Evolutionary conservation across 1,139 yeast species (phyloP), one percentile per base, ranked within the genome.

Genomic region (Yamadazyma sp.): DNA sequence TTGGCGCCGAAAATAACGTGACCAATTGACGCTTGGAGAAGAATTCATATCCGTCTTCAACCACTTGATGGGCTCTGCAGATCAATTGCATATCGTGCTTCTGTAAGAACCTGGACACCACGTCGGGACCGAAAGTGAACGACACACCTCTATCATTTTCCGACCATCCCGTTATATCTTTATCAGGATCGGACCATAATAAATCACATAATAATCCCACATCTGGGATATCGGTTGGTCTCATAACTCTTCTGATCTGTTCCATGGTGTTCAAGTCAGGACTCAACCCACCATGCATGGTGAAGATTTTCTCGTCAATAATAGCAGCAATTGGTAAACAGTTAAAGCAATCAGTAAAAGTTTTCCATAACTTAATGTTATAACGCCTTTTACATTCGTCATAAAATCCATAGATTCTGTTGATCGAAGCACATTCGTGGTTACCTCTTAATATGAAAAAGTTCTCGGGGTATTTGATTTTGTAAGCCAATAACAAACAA

Each of bases 81-180:
- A 92, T 88, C 57, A 92, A 79, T 64, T 92, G 97, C 90, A 92
- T 86, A 61, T 89, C 97, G 64, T 89, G 97, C 59, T 88, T 90
- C 62, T 89, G 96, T 61, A 90, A 70, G 62, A 90, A 90, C 62
- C 97, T 76, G 45, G 95, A 85, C 41, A 90, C 97, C 40, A 89
- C 97, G 61, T 89, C 97, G 10, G 97, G 97, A 12, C 97, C 97
- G 69, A 92, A 92, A 14, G 97, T 89, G 64, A 88, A 92, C 11
- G 96, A 88, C 41, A 92, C 97, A 57, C 97, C 97, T 67, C 97
- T 84, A 67, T 92, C 97, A 63, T 92, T 92, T 67, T 92, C 97
- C 47, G 94, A 84, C 97, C 97, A 92, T 12, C 97, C 97, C 31
- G 94, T 88, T 52, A 90, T 88, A 65, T 89, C 97, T 67, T 90